Conservation (phyloP, 176 grass and related monocot species). For the Oryza glaberrima region DNA sequence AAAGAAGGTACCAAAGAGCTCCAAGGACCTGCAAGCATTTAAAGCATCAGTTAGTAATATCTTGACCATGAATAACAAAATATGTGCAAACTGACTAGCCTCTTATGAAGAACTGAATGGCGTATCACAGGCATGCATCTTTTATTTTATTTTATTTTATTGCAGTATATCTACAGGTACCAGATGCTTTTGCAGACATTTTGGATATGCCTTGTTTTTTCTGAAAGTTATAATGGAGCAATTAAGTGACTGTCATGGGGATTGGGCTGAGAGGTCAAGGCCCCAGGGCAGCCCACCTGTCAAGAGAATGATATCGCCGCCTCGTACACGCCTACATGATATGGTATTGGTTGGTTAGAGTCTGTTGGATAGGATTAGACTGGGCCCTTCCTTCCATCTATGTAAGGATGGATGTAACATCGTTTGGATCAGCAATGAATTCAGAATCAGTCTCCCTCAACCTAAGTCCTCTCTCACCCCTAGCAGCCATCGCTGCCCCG, state of each 20-base stretch:
- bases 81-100: neutral
- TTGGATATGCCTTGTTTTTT: neutral
- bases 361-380: too few relatives aligned
- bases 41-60: constrained; percentile 34
- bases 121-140: neutral
- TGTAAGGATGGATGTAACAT: too few relatives aligned
- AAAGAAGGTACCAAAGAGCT: constrained; percentile 93
- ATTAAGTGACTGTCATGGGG: neutral
- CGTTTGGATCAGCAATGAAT: too few relatives aligned
- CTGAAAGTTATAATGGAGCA: constrained; percentile 5
- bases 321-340: too few relatives aligned
- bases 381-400: too few relatives aligned
- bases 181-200: neutral
- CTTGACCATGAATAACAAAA: constrained; percentile 4
- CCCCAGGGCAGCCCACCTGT: too few relatives aligned
- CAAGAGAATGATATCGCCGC: too few relatives aligned
- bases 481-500: too few relatives aligned
- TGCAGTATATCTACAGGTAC: neutral
- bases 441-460: too few relatives aligned
- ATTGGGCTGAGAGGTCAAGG: too few relatives aligned
- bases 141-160: neutral
- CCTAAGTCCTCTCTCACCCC: too few relatives aligned
- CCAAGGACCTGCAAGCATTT: constrained; percentile 70
- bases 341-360: too few relatives aligned
- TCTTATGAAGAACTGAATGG: constrained; percentile 3